Conservation (phyloP, 371 early-diverging fungal genomes). For the Fennellomyces sp. region DNA sequence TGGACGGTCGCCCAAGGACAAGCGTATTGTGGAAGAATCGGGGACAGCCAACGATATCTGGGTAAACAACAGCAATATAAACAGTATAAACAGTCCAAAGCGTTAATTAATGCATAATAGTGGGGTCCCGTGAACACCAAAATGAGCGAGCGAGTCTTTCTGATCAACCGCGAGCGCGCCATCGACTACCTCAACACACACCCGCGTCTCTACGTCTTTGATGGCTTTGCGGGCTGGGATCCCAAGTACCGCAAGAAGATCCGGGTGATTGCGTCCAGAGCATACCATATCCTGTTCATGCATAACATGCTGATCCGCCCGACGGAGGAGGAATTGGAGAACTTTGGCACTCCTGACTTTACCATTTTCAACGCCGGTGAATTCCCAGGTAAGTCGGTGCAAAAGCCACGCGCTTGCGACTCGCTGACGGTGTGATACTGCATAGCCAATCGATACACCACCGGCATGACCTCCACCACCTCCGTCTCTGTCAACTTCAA, state of each 20-base stretch:
- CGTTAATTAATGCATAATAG: conserved; percentile 10
- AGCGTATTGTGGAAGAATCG: conserved; percentile 95
- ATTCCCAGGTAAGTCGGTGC: conserved; percentile 83
- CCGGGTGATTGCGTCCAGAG: conserved; percentile 93
- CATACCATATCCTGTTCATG: conserved; percentile 97
- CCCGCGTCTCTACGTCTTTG: conserved; percentile 92
- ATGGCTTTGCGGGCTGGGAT: conserved; percentile 95
- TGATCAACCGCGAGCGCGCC: conserved; percentile 95
- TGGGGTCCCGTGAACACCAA: conserved; percentile 97
- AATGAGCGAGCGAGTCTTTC: conserved; percentile 86
- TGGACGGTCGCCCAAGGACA: conserved; percentile 91
- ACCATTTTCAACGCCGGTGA: conserved; percentile 97
- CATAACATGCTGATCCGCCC: conserved; percentile 98
- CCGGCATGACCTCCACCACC: conserved; percentile 96
- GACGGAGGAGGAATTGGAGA: conserved; percentile 88
- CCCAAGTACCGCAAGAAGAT: conserved; percentile 97
- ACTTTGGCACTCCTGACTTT: conserved; percentile 95
- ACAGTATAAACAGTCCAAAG: no score
- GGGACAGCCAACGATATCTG: conserved; percentile 84
- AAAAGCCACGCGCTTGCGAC: no score
- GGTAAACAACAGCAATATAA: conserved; percentile 41
- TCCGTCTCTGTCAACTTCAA: conserved; percentile 92
- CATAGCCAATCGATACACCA: conserved; percentile 89
- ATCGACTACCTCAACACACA: conserved; percentile 97
- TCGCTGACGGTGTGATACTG: neutral